Base-by-base conservation (phyloP, 1,284 basidiomycete genomes). In the Boletus semigastroideus region DNA sequence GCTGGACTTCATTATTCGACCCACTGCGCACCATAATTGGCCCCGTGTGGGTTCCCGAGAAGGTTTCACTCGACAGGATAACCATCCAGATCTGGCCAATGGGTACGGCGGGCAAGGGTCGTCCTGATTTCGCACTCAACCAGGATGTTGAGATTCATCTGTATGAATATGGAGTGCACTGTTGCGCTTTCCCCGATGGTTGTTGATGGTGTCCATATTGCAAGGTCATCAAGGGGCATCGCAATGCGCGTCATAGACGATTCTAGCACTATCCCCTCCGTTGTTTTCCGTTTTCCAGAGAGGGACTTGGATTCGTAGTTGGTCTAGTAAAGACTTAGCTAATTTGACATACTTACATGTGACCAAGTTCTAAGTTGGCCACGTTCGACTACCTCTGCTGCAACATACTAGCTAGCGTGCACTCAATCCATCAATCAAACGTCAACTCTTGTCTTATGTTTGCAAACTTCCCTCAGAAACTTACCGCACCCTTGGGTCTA, bases 401-500 rank as follows among this genome's bases (percentile, higher is more conserved):
- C n/a, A n/a, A 34, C 33, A 34, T 9, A 4, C 8, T 9, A 4
- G 7, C 16, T 8, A 8, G 8, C 4, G 33, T 16, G 16, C 33
- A n/a, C 37, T 19, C 13, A 38, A 4, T 19, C 19, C 34, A 31
- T 10, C 13, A 37, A n/a, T n/a, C n/a, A n/a, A n/a, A 20, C 39
- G 34, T 49, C 20, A n/a, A 43, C 36, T n/a, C 20, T 39, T 28
- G 17, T 34, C 40, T 52, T 42, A 84, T 84, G 83, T 83, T 84
- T 58, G 68, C 83, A 14, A 86, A 77, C 58, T 71, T 90, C 50
- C 87, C 87, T 13, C 84, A 84, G 62, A 82, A 78, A 59, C 75
- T 91, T 46, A 79, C 82, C 16, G 82, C 86, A 16, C 87, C 88
- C n/a, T 85, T 92, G 68, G 83, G 85, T n/a, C 67, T 92, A n/a